Base-by-base conservation (phyloP, 2,329 filamentous ascomycete genomes). In the Emergomyces africanus region DNA sequence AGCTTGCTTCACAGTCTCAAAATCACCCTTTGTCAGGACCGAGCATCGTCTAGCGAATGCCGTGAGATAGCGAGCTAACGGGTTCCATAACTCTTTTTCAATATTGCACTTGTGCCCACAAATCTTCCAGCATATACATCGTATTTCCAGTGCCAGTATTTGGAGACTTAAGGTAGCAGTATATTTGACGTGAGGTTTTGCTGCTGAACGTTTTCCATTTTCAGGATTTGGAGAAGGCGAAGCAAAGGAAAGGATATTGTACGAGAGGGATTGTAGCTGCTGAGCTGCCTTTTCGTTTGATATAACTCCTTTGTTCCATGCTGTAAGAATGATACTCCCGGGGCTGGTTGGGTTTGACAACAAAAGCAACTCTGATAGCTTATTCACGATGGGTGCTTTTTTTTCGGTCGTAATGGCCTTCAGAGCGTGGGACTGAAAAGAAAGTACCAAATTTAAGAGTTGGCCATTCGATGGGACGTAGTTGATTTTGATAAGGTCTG, bases 241-340 rank as follows among this genome's bases (percentile, higher is more conserved):
- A 49, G 64, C 68, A 15, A 76, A 63, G 9, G 74, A 72, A 15
- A 72, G 53, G 5, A 78, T 61, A 2, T 67, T 71, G 59, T 74
- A 75, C 1, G 77, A 74, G 5, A 77, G 66, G 1, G 74, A 64
- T 59, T 77, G 73, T n/a, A 79, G 66, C 60, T 78, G 75, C 23
- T 72, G 63, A 14, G 73, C 73, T 30, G 73, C 72, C 59, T 75
- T 75, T 42, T 75, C 74, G 30, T 66, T 66, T 3, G 67, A 59
- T 5, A 77, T 58, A n/a, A 60, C 63, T 5, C 70, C 69, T 2
- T 67, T 63, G n/a, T 75, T 67, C 15, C 73, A 57, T 2, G 74
- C 75, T 23, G 66, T 65, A 54, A 71, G 39, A 44, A 77, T 75
- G 2, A 77, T 62, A 49, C 69, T 71, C 4, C 69, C 70, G 30